Conservation (phyloP, 768 basidiomycete genomes). For the Suillus variegatus region DNA sequence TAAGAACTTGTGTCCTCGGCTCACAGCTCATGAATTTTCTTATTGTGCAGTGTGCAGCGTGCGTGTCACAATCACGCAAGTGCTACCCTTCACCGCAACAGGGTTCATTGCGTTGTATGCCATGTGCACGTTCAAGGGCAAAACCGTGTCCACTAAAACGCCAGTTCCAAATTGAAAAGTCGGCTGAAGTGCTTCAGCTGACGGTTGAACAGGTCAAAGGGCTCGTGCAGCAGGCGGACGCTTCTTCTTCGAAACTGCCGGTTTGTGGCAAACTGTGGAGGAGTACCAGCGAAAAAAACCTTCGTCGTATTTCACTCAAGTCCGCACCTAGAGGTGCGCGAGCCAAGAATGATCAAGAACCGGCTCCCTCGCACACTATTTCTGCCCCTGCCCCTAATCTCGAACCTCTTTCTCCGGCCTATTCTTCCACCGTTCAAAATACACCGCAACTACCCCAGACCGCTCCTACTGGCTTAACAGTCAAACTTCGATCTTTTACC, state of each 20-base stretch:
- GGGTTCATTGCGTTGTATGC: conserved; percentile 7
- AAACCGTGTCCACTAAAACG: conserved; percentile 8
- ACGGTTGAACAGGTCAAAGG: not conserved
- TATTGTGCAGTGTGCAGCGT: conserved; percentile 6
- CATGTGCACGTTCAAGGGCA: conserved; percentile 9
- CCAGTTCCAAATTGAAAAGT: conserved; percentile 9
- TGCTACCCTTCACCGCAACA: conserved; percentile 6
- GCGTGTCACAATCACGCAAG: conserved; percentile 5
- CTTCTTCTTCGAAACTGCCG: not conserved
- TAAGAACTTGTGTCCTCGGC: not conserved
- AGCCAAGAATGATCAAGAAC: not conserved
- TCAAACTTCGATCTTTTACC: not conserved
- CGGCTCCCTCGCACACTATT: not conserved
- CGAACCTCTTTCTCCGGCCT: not conserved
- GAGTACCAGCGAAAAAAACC: not conserved
- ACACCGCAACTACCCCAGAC: not conserved
- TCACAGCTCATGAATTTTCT: not conserved
- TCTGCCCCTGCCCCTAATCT: not conserved
- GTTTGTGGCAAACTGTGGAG: not conserved
- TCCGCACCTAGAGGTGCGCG: not conserved
- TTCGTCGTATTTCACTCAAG: conserved; percentile 1
- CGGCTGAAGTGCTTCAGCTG: conserved; percentile 6
- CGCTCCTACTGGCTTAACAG: not conserved
- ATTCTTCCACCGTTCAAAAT: not conserved
- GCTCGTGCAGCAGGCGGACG: conserved; percentile 3